Evolutionary conservation across 1,284 basidiomycete genomes (phyloP), one percentile per base, ranked within the genome.

Genomic region (Apiotrichum montevideense): DNA sequence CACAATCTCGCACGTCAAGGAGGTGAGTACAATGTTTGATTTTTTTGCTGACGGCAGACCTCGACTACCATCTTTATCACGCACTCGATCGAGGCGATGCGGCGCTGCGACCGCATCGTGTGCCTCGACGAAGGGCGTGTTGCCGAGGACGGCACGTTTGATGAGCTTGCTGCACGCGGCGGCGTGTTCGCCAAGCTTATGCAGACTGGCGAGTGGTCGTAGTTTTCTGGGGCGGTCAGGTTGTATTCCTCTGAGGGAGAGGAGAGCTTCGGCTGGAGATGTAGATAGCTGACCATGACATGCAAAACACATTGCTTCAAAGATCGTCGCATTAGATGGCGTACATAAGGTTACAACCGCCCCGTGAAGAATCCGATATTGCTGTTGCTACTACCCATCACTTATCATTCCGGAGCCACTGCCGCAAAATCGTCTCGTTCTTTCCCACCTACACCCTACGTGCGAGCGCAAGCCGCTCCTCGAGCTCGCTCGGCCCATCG

Each of bases 21-120:
- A 79, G 15, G 84, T 70, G 61, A 69, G 70, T 34, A 4, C 2
- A 11, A 6, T 7, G 13, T 1, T 8, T 9, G 35, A 47, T 51
- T 29, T 4, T 39, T 1, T 49, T 35, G 35, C 47, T 49, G 35
- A 49, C 29, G 14, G 1, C 56, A 72, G 66, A 56, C 83, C 4
- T 80, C 86, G 58, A 96, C 92, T 59, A 92, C 89, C 52, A 73
- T 98, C 59, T 87, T 97, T 79, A 85, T 98, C 65, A 97, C 94
- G 21, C 95, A 98, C 79, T 95, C 95, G 73, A 73, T 91, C 46
- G 83, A 86, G 57, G 85, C 92, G 48, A 98, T 98, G 94, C 82
- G 81, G 70, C 84, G 86, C 81, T 97, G 94, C 77, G 91, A 96
- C 74, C 82, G 91, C 41, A 84, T 98, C 52, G 66, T 97, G 21